phyloP scores from a whole-genome alignment of 2,329 filamentous ascomycete species.

The Beauveria sp. region DNA sequence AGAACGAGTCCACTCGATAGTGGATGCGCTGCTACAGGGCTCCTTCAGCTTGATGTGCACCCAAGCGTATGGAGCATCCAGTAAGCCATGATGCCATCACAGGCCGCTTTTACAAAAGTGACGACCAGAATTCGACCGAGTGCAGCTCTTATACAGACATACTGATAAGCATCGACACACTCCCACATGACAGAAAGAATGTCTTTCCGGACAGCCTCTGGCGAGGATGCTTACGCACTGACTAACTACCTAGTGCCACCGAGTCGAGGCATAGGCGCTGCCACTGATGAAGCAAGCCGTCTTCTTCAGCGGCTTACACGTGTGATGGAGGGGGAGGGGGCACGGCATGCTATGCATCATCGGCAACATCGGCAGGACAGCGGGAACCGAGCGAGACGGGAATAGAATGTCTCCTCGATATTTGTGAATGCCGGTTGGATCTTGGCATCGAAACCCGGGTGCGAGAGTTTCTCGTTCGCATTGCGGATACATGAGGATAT shows the following conservation, averaged over 20 bases:
- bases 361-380: background rate
- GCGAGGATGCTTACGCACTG: conserved; percentile 1
- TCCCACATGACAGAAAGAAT: background rate
- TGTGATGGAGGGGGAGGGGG: too few species aligned
- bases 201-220: conserved; percentile 2
- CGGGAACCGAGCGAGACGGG: background rate
- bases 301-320: background rate
- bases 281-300: background rate
- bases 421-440: background rate
- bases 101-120: background rate
- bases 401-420: background rate
- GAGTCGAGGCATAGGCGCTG: background rate
- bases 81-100: conserved; percentile 1
- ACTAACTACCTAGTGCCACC: background rate
- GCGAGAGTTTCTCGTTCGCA: conserved; percentile 1
- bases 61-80: background rate
- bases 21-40: background rate
- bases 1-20: background rate
- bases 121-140: background rate
- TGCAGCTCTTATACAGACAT: background rate
- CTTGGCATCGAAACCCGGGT: background rate
- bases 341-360: background rate
- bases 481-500: background rate
- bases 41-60: background rate
- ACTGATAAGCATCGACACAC: background rate